Base-by-base conservation (phyloP, 257 asterid species). In the Gynochthodes officinalis region DNA sequence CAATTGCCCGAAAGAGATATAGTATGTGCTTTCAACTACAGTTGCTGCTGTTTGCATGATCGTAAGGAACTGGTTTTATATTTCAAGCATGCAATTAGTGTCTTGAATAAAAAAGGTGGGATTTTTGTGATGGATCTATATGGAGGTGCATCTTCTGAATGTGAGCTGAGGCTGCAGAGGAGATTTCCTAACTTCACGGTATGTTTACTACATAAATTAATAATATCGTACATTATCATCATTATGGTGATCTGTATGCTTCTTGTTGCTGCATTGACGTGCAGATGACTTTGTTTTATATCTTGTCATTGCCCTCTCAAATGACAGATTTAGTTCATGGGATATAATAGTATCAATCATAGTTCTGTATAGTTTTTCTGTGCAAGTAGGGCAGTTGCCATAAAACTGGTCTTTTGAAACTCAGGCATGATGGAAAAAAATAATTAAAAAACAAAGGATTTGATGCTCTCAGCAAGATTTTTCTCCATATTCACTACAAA, bases 1-100 rank as follows among this genome's bases (percentile, higher is more conserved):
- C 86, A 77, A 44, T 69, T 87, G 72, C 95, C 94, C 13, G 88
- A 76, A 5, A 89, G 98, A 83, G 99, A 95, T 81, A 90, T 94
- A 67, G 96, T 94, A 69, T 94, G 99, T 74, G 99, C 99, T 55
- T 94, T 94, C 76, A 94, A 94, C 87, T 94, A 94, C 81, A 94
- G 98, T 65, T 94, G 99, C 79, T 94, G 99, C 82, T 94, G 99
- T 76, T 90, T 94, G 76, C 98, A 94, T 81, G 86, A 64, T 54
- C 93, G 98, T 69, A 86, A 83, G 75, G 98, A 91, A 76, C 83
- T 91, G 81, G 82, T 94, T 76, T 77, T 74, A 79, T 94, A 94
- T 83, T 94, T 94, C 84, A 90, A 85, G 83, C 88, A 94, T 69
- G 90, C 87, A 8, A 84, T 78, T 42, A 74, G 64, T 77, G 73